phyloP scores from a whole-genome alignment of 495 filamentous ascomycete genomes.

The Lindgomyces ingoldianus region DNA sequence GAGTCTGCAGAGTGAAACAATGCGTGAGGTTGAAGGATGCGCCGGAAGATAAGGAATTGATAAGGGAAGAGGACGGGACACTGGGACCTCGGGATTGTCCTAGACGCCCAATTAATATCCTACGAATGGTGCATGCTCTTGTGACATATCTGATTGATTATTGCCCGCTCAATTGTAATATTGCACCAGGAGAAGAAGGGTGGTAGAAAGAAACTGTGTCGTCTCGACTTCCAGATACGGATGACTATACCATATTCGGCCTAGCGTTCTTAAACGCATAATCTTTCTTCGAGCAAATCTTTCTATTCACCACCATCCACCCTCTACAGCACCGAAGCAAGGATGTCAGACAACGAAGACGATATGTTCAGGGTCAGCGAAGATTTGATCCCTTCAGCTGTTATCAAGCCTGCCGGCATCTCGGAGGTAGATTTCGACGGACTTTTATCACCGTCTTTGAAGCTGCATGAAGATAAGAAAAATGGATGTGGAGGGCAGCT shows the following conservation, averaged over 20 bases:
- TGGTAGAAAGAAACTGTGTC: background rate
- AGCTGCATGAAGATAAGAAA: constrained; percentile 78
- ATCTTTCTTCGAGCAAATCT: background rate
- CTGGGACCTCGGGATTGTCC: background rate
- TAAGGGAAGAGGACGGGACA: background rate
- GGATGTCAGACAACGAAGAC: constrained; percentile 10
- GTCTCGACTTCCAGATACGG: background rate
- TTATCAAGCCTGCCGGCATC: constrained; percentile 63
- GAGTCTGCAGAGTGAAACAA: background rate
- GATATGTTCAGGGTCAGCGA: constrained; percentile 55
- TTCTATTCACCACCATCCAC: background rate
- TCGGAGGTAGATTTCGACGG: constrained; percentile 71
- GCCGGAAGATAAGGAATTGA: constrained; percentile 12
- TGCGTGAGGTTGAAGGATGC: background rate
- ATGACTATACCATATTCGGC: background rate
- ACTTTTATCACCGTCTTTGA: constrained; percentile 66
- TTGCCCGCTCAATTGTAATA: too few relatives aligned
- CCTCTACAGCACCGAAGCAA: background rate
- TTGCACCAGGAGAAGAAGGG: too few relatives aligned
- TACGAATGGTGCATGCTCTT: too few relatives aligned
- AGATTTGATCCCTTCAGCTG: constrained; percentile 65
- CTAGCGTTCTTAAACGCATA: background rate
- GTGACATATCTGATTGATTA: too few relatives aligned
- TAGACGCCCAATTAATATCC: background rate
- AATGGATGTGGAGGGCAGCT: constrained; percentile 89